These are phyloP conservation scores for Macrolepiota fuliginosa DNA, from an alignment of 768 basidiomycete genomes.

Conservation along the genomic window DNA sequence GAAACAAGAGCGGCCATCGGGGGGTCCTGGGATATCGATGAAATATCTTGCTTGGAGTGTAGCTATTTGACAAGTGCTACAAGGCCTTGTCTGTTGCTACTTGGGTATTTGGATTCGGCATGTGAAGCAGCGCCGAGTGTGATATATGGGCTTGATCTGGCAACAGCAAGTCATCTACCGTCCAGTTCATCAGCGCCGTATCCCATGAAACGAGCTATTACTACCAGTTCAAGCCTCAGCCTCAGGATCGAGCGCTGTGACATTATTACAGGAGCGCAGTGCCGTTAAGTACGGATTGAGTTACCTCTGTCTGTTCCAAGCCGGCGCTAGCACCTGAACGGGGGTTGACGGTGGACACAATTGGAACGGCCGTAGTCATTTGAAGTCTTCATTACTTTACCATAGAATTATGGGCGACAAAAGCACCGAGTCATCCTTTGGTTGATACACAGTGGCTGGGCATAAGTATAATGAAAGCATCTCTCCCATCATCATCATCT, in stretches of 20 bases:
- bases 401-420: neutral
- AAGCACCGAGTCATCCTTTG: neutral
- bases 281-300: neutral
- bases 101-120: neutral
- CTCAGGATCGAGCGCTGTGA: neutral
- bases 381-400: neutral
- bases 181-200: neutral
- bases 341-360: no score
- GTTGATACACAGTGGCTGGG: neutral
- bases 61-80: no score
- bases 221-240: neutral
- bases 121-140: neutral
- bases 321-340: neutral
- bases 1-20: no score
- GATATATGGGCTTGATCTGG: neutral
- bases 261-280: neutral
- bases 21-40: no score
- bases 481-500: neutral
- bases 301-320: neutral
- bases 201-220: neutral
- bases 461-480: neutral
- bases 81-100: neutral
- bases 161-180: neutral
- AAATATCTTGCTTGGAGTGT: no score
- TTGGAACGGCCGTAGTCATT: neutral